Percentiles rank a stretch among this genome's conserved stretches.
phyloP scores from a whole-genome alignment of 192 early-diverging fungal genomes.

The Coemansia sp. region DNA sequence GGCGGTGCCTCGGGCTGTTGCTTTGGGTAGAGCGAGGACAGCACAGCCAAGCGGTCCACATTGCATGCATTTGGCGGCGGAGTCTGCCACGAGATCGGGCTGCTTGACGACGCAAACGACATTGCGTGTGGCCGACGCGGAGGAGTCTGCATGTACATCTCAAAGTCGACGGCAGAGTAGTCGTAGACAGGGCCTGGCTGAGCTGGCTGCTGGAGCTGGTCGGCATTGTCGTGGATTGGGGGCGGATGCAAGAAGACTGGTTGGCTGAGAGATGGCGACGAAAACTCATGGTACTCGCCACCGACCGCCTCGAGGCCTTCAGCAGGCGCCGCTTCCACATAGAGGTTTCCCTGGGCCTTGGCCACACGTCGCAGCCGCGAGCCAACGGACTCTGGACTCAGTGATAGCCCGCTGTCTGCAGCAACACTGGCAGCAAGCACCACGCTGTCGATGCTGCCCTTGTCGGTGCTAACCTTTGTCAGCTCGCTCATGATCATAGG shows the following conservation, averaged over 20 bases:
- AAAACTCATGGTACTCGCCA: constrained; percentile 1
- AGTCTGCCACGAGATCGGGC: constrained; percentile 27
- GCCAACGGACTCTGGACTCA: constrained; percentile 46
- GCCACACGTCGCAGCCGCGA: constrained; percentile 45
- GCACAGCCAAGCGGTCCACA: neutral
- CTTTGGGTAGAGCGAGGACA: constrained; percentile 2
- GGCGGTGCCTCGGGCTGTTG: constrained; percentile 14
- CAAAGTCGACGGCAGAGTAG: constrained; percentile 20
- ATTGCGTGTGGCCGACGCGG: constrained; percentile 8
- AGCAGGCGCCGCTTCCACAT: neutral
- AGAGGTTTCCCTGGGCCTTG: constrained; percentile 34
- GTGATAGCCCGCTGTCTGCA: constrained; percentile 32
- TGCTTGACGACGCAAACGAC: constrained; percentile 20
- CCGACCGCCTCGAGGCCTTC: neutral
- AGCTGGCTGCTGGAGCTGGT: constrained; percentile 1
- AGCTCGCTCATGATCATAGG: constrained; percentile 36
- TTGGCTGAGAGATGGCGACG: constrained; percentile 4
- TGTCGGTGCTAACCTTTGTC: constrained; percentile 27
- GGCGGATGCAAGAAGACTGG: neutral
- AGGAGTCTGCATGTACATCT: constrained; percentile 20
- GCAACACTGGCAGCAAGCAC: constrained; percentile 43
- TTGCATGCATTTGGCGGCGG: neutral
- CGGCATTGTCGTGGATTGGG: neutral
- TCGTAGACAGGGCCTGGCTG: constrained; percentile 8
- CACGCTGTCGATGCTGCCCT: constrained; percentile 35